Conservation (phyloP, 139 green algal species). For the Tetraselmis chui region DNA sequence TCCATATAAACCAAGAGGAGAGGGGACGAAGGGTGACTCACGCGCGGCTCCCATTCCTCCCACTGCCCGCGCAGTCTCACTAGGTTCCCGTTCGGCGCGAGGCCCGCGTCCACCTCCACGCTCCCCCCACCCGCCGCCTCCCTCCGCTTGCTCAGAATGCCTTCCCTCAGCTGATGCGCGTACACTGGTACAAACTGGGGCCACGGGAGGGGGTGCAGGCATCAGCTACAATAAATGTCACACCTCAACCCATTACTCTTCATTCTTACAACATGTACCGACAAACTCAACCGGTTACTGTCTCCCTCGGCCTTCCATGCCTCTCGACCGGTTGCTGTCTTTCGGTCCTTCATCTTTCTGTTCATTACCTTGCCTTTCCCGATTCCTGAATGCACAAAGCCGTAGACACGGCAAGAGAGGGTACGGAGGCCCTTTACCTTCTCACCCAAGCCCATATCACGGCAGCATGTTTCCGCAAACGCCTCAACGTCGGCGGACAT, state of each 20-base stretch:
- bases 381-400: too few relatives aligned
- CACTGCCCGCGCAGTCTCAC: not conserved
- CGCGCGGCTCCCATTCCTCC: not conserved
- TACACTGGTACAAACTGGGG: not conserved
- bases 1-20: too few relatives aligned
- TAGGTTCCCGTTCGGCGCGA: not conserved
- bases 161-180: not conserved
- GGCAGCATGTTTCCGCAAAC: not conserved
- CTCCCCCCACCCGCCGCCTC: not conserved
- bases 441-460: not conserved
- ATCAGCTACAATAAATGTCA: too few relatives aligned
- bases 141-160: not conserved
- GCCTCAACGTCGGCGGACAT: not conserved
- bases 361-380: too few relatives aligned
- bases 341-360: too few relatives aligned
- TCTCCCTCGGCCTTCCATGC: too few relatives aligned
- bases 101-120: not conserved
- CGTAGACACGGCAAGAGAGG: not conserved
- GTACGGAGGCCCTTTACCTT: not conserved
- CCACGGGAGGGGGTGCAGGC: not conserved
- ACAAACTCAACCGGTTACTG: too few relatives aligned
- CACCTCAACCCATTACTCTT: too few relatives aligned
- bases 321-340: too few relatives aligned
- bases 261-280: too few relatives aligned
- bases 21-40: too few relatives aligned